Percentiles rank a stretch among this genome's conserved stretches.
phyloP scores from a whole-genome alignment of 345 rosid species.

The Brassica incana region DNA sequence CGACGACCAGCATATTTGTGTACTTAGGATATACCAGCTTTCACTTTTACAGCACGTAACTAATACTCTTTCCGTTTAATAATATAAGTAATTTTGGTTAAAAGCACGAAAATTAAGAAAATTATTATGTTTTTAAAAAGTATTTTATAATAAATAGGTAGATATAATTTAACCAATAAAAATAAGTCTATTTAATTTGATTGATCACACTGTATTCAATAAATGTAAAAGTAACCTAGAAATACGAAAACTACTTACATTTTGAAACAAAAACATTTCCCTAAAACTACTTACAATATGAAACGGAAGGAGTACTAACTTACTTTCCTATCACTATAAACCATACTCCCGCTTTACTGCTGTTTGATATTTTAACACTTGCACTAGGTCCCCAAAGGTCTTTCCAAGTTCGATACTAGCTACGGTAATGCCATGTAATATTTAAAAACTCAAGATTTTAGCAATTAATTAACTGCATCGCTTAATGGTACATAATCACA shows the following conservation, averaged over 20 bases:
- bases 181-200: too few species aligned
- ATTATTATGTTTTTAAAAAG: too few species aligned
- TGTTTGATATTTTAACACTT: neutral
- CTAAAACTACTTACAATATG: too few species aligned
- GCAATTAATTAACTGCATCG: neutral
- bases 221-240: too few species aligned
- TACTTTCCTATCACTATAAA: conserved; percentile 5
- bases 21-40: conserved; percentile 21
- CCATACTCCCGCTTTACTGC: neutral
- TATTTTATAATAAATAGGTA: too few species aligned
- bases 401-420: neutral
- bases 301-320: neutral
- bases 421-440: neutral
- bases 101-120: too few species aligned
- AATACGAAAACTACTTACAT: too few species aligned
- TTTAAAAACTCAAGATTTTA: neutral
- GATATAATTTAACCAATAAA: too few species aligned
- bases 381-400: neutral
- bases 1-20: conserved; percentile 31
- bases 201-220: too few species aligned
- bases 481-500: neutral
- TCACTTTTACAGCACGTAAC: conserved; percentile 21
- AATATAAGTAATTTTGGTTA: too few species aligned
- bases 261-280: too few species aligned
- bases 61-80: neutral